A percentile compares a stretch with the other conserved stretches of the same genome.
These are phyloP conservation scores for Pseudomicrostroma phylloplanum DNA, from an alignment of 1,284 basidiomycete species.

Conservation along the genomic window DNA sequence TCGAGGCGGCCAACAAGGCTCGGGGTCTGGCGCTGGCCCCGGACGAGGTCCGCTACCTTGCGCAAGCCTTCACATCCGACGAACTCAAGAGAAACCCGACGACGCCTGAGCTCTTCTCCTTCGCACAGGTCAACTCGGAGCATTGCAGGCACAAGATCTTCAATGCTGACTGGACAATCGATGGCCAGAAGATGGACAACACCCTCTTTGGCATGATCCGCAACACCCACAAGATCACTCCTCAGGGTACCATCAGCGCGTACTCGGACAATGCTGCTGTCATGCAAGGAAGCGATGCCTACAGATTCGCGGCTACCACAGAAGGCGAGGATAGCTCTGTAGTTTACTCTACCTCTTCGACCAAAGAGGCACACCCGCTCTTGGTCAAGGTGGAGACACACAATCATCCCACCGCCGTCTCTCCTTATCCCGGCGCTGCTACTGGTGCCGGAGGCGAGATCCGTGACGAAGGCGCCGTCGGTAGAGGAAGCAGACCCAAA, in stretches of 20 bases:
- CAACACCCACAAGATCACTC: constrained; percentile 79
- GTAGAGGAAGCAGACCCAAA: constrained; percentile 90
- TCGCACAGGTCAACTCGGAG: constrained; percentile 99
- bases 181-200: constrained; percentile 63
- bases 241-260: constrained; percentile 73
- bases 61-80: constrained; percentile 65
- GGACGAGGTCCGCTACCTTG: constrained; percentile 88
- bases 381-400: constrained; percentile 98
- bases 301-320: constrained; percentile 67
- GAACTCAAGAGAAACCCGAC: constrained; percentile 55
- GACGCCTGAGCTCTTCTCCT: constrained; percentile 99
- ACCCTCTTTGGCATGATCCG: constrained; percentile 97
- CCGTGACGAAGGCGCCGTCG: constrained; percentile 92
- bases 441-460: constrained; percentile 98
- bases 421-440: constrained; percentile 92
- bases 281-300: constrained; percentile 67
- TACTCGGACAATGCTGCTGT: constrained; percentile 99
- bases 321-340: constrained; percentile 4
- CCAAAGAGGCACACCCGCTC: constrained; percentile 64
- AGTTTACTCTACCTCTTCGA: constrained; percentile 24
- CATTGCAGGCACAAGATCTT: constrained; percentile 99
- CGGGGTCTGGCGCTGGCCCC: constrained; percentile 83
- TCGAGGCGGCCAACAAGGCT: constrained; percentile 71
- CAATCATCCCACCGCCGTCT: constrained; percentile 97
- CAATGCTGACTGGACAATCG: constrained; percentile 92